A percentile compares a stretch with the other conserved stretches of the same genome.
phyloP scores from a whole-genome alignment of 768 basidiomycete species.

The Rhodotorula taiwanensis region DNA sequence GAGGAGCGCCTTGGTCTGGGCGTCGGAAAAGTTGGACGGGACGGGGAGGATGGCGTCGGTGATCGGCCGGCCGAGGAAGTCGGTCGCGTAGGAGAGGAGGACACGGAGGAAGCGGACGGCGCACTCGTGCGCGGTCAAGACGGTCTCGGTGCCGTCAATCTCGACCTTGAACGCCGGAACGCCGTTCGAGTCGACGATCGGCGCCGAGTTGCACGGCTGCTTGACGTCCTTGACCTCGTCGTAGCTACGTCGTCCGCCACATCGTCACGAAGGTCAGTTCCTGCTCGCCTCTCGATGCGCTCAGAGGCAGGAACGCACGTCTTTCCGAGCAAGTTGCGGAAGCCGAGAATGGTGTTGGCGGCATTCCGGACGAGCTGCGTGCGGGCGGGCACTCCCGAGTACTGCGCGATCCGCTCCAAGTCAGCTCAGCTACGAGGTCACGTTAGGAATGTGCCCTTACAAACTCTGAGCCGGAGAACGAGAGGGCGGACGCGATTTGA shows the following conservation, averaged over 20 bases:
- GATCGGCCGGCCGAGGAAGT: conserved; percentile 68
- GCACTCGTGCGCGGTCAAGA: conserved; percentile 74
- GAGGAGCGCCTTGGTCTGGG: conserved; percentile 63
- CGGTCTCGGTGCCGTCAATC: conserved; percentile 47
- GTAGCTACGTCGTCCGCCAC: too few relatives aligned
- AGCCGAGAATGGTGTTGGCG: conserved; percentile 87
- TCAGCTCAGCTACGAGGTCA: neutral
- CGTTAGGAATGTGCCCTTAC: conserved; percentile 7
- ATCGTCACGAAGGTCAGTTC: too few relatives aligned
- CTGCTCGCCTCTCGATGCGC: too few relatives aligned
- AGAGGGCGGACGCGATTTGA: conserved; percentile 89
- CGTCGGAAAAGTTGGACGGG: conserved; percentile 65
- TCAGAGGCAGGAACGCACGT: conserved; percentile 56
- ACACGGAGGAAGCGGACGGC: conserved; percentile 77
- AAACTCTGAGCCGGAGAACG: conserved; percentile 51
- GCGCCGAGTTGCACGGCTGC: conserved; percentile 50
- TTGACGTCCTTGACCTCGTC: conserved; percentile 37
- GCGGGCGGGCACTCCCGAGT: conserved; percentile 90
- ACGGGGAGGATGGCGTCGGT: conserved; percentile 76
- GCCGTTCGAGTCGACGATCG: conserved; percentile 63
- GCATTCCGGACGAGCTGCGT: conserved; percentile 92
- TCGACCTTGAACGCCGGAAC: conserved; percentile 54
- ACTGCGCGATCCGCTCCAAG: conserved; percentile 51
- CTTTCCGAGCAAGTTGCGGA: conserved; percentile 87
- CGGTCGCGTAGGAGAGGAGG: conserved; percentile 75